Evolutionary conservation across 805 yeast species (phyloP).

Genomic region (Yarrowia sp.): DNA sequence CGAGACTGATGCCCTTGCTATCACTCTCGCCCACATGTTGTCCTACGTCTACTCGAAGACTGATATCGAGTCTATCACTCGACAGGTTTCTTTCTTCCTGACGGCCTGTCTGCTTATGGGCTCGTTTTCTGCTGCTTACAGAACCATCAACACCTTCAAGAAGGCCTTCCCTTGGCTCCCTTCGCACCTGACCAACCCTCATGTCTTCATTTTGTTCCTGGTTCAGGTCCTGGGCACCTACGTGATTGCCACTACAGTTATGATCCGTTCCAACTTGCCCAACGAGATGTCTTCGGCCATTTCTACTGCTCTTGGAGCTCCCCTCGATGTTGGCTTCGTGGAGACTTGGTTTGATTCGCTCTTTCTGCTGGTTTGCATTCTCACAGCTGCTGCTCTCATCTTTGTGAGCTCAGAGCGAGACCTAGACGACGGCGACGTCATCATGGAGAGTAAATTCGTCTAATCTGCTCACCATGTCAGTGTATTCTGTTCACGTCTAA

Average conservation of each 20-base stretch:
- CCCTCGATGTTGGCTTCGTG: constrained; percentile 50
- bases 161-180: constrained; percentile 47
- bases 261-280: constrained; percentile 53
- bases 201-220: constrained; percentile 46
- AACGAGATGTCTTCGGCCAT: constrained; percentile 52
- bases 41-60: constrained; percentile 40
- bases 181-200: constrained; percentile 24
- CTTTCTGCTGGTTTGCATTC: constrained; percentile 48
- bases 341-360: constrained; percentile 53
- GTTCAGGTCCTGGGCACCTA: constrained; percentile 53
- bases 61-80: constrained; percentile 50
- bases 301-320: constrained; percentile 53
- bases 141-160: constrained; percentile 48
- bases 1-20: constrained; percentile 45
- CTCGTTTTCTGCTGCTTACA: constrained; percentile 51
- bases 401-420: constrained; percentile 42
- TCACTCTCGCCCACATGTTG: constrained; percentile 44
- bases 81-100: constrained; percentile 53
- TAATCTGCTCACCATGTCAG: constrained; percentile 1
- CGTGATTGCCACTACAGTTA: constrained; percentile 52
- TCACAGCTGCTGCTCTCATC: constrained; percentile 35
- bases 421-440: constrained; percentile 36
- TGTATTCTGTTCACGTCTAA: not conserved
- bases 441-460: constrained; percentile 34
- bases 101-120: constrained; percentile 52